Evolutionary conservation across 257 asterid species (phyloP).

Genomic region (Forsythia suspensa): DNA sequence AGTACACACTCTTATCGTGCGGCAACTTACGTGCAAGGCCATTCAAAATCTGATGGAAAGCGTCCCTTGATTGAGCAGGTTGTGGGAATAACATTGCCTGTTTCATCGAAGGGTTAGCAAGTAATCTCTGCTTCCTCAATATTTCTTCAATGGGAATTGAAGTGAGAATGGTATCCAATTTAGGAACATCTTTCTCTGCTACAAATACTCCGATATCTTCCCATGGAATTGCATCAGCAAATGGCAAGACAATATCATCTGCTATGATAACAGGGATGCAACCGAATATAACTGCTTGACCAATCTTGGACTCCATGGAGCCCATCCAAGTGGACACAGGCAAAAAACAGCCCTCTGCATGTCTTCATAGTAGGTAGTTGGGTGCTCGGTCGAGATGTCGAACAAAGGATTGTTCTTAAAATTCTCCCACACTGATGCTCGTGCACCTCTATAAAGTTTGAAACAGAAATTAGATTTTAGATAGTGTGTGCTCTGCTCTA

Average conservation of each 20-base stretch:
- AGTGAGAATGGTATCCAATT: constrained; percentile 74
- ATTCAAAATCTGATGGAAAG: constrained; percentile 87
- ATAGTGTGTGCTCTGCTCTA: neutral
- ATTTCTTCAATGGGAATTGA: constrained; percentile 69
- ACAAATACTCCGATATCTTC: constrained; percentile 88
- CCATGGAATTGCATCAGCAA: constrained; percentile 98
- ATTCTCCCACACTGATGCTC: constrained; percentile 97
- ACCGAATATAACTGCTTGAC: constrained; percentile 89
- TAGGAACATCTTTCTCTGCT: constrained; percentile 82
- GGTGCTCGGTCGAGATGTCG: constrained; percentile 87
- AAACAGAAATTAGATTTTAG: constrained; percentile 2
- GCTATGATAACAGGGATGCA: constrained; percentile 94
- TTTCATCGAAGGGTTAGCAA: constrained; percentile 91
- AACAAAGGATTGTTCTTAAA: constrained; percentile 83
- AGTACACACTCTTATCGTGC: constrained; percentile 46
- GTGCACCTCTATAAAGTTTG: constrained; percentile 69
- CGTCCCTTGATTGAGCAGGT: constrained; percentile 81
- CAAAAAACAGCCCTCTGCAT: constrained; percentile 91
- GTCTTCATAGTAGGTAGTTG: constrained; percentile 84
- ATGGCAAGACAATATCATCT: constrained; percentile 85
- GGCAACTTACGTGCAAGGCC: constrained; percentile 88
- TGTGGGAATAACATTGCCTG: constrained; percentile 90
- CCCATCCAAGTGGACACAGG: constrained; percentile 96
- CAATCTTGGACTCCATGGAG: constrained; percentile 98
- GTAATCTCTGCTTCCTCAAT: constrained; percentile 71